Conservation (phyloP, 352 stramenopile genomes). For the Pseudoperonospora humuli region DNA sequence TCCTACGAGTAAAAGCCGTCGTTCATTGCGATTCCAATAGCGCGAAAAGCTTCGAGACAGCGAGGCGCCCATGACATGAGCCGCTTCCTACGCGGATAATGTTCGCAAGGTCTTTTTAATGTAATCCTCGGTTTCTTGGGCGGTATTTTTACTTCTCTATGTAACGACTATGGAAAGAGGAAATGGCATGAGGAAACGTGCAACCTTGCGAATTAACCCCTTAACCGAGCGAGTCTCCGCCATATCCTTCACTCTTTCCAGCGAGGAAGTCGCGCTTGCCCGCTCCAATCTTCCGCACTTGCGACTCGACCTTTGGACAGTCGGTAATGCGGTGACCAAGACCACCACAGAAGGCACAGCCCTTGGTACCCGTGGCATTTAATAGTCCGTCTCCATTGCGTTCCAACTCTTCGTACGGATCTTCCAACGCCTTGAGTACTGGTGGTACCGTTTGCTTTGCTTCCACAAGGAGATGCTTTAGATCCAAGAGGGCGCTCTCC, state of each 20-base stretch:
- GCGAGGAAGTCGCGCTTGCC: constrained; percentile 92
- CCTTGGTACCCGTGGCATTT: constrained; percentile 83
- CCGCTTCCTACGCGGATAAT: constrained; percentile 1
- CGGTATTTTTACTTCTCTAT: constrained; percentile 18
- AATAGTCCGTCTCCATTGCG: constrained; percentile 32
- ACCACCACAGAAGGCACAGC: constrained; percentile 98
- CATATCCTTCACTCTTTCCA: constrained; percentile 88
- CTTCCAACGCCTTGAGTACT: constrained; percentile 95
- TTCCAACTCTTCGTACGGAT: constrained; percentile 89
- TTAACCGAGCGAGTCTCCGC: constrained; percentile 87
- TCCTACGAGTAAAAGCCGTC: constrained; percentile 61
- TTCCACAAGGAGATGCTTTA: constrained; percentile 98
- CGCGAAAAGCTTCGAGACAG: constrained; percentile 57
- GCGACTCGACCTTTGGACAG: constrained; percentile 98
- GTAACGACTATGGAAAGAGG: too few relatives aligned
- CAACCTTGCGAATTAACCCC: neutral
- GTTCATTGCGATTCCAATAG: constrained; percentile 74
- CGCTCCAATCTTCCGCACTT: constrained; percentile 91
- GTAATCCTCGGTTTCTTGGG: constrained; percentile 1
- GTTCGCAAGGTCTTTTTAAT: constrained; percentile 5
- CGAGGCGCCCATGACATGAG: constrained; percentile 61
- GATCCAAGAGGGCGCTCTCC: constrained; percentile 94
- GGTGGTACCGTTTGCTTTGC: constrained; percentile 97
- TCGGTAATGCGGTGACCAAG: constrained; percentile 97
- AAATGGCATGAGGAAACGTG: too few relatives aligned